phyloP scores from a whole-genome alignment of 768 basidiomycete species.

The Mycena galopus region DNA sequence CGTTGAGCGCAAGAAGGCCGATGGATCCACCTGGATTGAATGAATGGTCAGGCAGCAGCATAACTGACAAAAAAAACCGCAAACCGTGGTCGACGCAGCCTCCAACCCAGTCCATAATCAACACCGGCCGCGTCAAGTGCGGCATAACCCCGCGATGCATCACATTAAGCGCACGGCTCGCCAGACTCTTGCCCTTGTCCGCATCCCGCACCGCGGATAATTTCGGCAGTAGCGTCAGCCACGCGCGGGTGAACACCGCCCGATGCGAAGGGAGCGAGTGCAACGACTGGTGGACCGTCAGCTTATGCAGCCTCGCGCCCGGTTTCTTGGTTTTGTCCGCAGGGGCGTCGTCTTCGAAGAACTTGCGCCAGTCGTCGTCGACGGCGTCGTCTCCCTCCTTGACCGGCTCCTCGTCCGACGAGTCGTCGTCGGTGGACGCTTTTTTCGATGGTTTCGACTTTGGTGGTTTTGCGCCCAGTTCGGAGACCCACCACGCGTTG shows the following conservation, averaged over 20 bases:
- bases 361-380: constrained; percentile 84
- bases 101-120: constrained; percentile 94
- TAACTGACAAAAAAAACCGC: constrained; percentile 36
- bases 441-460: constrained; percentile 61
- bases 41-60: constrained; percentile 1
- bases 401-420: constrained; percentile 52
- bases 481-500: constrained; percentile 84
- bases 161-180: constrained; percentile 75
- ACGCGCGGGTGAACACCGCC: constrained; percentile 85
- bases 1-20: constrained; percentile 91
- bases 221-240: constrained; percentile 79
- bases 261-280: constrained; percentile 83
- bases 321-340: constrained; percentile 51
- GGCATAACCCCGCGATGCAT: constrained; percentile 90
- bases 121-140: constrained; percentile 79
- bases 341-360: constrained; percentile 77
- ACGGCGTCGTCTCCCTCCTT: constrained; percentile 50
- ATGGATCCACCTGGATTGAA: constrained; percentile 75
- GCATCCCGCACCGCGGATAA: constrained; percentile 57
- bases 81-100: constrained; percentile 85
- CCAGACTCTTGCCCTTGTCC: constrained; percentile 54
- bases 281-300: constrained; percentile 83
- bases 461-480: constrained; percentile 70
- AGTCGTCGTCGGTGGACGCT: constrained; percentile 43
- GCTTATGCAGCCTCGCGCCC: constrained; percentile 66